Evolutionary conservation across 2,329 filamentous ascomycete genomes (phyloP).

Genomic region (Chrysoporthe austroafricana): DNA sequence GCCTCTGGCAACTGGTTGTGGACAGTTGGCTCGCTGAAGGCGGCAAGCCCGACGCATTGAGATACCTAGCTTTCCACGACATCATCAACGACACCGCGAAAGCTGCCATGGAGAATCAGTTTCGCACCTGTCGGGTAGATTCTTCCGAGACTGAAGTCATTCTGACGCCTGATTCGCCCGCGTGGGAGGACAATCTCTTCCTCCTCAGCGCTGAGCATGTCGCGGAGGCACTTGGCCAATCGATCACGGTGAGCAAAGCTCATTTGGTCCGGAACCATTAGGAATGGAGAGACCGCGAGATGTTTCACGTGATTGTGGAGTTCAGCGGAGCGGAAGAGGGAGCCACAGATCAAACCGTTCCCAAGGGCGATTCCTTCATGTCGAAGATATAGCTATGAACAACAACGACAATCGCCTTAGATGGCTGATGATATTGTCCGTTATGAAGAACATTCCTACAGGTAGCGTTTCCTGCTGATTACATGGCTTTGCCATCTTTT

Average conservation of each 20-base stretch:
- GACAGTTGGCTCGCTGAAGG: background rate
- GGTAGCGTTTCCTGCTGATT: background rate
- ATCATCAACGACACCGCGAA: background rate
- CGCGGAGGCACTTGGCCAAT: background rate
- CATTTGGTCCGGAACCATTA: background rate
- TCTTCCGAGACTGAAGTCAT: background rate
- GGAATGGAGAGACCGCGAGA: background rate
- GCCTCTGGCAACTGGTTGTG: conserved; percentile 5
- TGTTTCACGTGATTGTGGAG: background rate
- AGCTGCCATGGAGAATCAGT: background rate
- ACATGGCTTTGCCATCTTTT: background rate
- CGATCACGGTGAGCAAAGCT: background rate
- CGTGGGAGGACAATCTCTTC: conserved; percentile 1
- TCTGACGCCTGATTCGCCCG: background rate
- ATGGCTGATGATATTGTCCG: background rate
- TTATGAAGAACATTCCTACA: background rate
- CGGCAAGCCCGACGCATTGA: background rate
- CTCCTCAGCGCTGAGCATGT: background rate
- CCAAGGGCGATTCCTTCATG: background rate
- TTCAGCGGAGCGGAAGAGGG: background rate
- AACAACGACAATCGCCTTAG: background rate
- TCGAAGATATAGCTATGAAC: background rate
- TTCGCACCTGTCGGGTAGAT: too few relatives aligned
- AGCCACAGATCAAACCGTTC: background rate
- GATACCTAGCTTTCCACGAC: background rate